Evolutionary conservation across 495 filamentous ascomycete genomes (phyloP).

Genomic region (Lindgomyces ingoldianus): DNA sequence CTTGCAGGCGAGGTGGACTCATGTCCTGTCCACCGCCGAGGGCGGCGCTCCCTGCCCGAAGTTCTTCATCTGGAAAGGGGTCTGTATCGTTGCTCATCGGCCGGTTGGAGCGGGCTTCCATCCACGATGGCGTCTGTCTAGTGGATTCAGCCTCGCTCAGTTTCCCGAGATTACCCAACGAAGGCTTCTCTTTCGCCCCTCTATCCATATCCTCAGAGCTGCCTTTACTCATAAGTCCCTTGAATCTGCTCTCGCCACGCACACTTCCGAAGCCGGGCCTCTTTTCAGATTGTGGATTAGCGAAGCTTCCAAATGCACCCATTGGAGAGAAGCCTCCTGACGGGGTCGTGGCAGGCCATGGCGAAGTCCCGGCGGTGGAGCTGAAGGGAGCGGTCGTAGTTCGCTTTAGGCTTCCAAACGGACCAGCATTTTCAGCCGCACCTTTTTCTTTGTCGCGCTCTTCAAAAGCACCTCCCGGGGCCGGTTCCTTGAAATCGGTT

Average conservation of each 20-base stretch:
- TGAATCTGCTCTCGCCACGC: slow-evolving; percentile 78
- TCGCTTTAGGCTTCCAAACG: slow-evolving; percentile 67
- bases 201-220: slow-evolving; percentile 63
- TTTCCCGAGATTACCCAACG: slow-evolving; percentile 55
- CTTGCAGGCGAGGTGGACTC: slow-evolving; percentile 57
- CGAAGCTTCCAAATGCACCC: slow-evolving; percentile 87
- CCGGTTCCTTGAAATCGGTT: slow-evolving; percentile 62
- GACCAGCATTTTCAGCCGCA: slow-evolving; percentile 51
- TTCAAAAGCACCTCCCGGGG: slow-evolving; percentile 45
- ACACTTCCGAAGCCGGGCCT: slow-evolving; percentile 65
- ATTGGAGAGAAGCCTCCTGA: slow-evolving; percentile 66
- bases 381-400: slow-evolving; percentile 66
- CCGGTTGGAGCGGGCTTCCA: slow-evolving; percentile 53
- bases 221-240: slow-evolving; percentile 78
- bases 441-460: slow-evolving; percentile 52
- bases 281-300: slow-evolving; percentile 69
- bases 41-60: slow-evolving; percentile 72
- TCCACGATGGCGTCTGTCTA: slow-evolving; percentile 55
- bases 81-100: slow-evolving; percentile 73
- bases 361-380: slow-evolving; percentile 59
- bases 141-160: slow-evolving; percentile 55
- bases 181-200: slow-evolving; percentile 57
- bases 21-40: slow-evolving; percentile 75
- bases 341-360: slow-evolving; percentile 66
- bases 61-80: slow-evolving; percentile 69